A percentile compares a stretch with the other conserved stretches of the same genome.
Evolutionary conservation across 148 eudicot species (phyloP).

Genomic region (Rhododendron mucronatum): DNA sequence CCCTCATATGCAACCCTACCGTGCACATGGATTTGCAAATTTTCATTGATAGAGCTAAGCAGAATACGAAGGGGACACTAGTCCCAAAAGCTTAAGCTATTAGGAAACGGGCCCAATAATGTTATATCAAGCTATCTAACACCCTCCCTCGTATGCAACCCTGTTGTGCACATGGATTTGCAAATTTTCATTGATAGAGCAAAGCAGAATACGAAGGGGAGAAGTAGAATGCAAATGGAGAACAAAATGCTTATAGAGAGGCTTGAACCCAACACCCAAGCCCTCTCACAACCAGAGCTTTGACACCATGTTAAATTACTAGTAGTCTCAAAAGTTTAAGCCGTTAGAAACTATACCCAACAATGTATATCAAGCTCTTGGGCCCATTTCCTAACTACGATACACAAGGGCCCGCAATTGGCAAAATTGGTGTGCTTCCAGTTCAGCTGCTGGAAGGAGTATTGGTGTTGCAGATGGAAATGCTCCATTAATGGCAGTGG

Average conservation of each 20-base stretch:
- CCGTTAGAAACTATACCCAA: no score
- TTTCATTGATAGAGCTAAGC: not conserved
- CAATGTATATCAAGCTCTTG: not conserved
- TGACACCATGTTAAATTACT: not conserved
- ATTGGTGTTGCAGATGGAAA: slow-evolving; percentile 30
- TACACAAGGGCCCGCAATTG: slow-evolving; percentile 35
- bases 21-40: not conserved
- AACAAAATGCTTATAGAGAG: not conserved
- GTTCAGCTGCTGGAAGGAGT: slow-evolving; percentile 37
- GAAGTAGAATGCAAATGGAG: not conserved
- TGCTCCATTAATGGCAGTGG: slow-evolving; percentile 27
- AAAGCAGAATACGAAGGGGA: not conserved
- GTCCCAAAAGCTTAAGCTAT: not conserved
- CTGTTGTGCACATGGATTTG: not conserved
- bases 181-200: not conserved
- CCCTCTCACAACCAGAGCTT: not conserved
- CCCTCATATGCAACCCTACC: not conserved
- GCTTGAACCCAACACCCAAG: not conserved
- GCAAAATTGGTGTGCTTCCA: slow-evolving; percentile 26
- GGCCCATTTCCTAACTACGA: not conserved
- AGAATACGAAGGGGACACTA: no score
- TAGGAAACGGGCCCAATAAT: not conserved
- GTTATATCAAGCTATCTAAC: not conserved
- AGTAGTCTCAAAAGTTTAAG: not conserved
- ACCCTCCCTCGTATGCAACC: no score